Base-by-base conservation (phyloP, 2,329 filamentous ascomycete species). In the Clonostachys sp. region DNA sequence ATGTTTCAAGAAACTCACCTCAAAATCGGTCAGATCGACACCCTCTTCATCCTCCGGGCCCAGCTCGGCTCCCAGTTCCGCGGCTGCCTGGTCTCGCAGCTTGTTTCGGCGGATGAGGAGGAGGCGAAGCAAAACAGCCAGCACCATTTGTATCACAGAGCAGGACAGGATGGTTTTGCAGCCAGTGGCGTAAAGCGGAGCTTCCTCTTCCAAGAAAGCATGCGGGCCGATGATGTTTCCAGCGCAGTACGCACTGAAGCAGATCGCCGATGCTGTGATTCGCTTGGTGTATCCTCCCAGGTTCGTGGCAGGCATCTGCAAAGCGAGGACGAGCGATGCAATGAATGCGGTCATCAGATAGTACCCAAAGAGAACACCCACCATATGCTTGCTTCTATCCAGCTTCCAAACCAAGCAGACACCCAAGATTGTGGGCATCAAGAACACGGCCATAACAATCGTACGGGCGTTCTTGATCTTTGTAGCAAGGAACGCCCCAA, bases 321-420 rank as follows among this genome's bases (percentile, higher is more conserved):
- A 62, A 2, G 73, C 73, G 6, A 79, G 62, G 0, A 80, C 76
- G 7, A 81, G 59, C 2, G 74, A 74, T 1, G 70, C 66, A 3
- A 81, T 78, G 45, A 70, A 80, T 1, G 68, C 60, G 0, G 74
- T 65, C 8, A 65, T 52, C 20, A 80, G 72, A 51, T 80, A 81
- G 53, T 78, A 78, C 1, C 72, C 74, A 20, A 75, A 65, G 1
- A 81, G 61, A 0, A 77, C 64, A 2, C 76, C 77, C 24, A 70
- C 63, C 50, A 71, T 63, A 51, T 73, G 65, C 10, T 55, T 56
- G 45, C 43, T 61, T 50, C 45, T 65, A 53, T 48, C 58, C 33
- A 81, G 55, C 52, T 75, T 66, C 76, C 77, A 81, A 40, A 81
- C 65, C 4, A 81, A 58, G 36, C 57, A 61, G 4, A 69, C 66